phyloP scores from a whole-genome alignment of 129 eudicot species.

The Escallonia rubra region DNA sequence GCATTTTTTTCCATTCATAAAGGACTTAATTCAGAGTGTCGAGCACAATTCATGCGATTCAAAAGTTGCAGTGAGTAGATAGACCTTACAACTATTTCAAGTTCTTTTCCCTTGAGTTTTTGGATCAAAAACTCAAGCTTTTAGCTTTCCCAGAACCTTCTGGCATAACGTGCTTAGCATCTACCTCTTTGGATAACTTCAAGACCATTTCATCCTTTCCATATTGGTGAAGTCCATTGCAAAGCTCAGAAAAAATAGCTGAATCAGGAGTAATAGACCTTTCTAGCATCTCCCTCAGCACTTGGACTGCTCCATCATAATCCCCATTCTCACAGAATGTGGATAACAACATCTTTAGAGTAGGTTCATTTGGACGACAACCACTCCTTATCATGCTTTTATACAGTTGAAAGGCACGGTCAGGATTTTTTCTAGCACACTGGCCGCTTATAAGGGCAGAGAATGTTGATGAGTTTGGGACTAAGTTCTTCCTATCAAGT shows the following conservation, averaged over 20 bases:
- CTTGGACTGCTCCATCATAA: conserved; percentile 55
- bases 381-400: conserved; percentile 73
- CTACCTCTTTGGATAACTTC: conserved; percentile 40
- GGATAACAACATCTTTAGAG: conserved; percentile 47
- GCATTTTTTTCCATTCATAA: no score
- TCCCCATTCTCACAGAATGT: conserved; percentile 54
- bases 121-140: conserved; percentile 10
- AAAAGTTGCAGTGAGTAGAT: not conserved
- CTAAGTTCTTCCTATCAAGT: conserved; percentile 62
- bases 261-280: conserved; percentile 54
- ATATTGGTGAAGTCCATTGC: conserved; percentile 36
- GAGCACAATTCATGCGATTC: not conserved
- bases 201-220: conserved; percentile 49
- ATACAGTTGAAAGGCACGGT: conserved; percentile 59
- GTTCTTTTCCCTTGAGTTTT: conserved; percentile 6
- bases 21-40: not conserved
- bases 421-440: conserved; percentile 59
- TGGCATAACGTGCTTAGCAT: conserved; percentile 31
- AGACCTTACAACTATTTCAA: not conserved
- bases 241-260: conserved; percentile 38
- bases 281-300: conserved; percentile 52
- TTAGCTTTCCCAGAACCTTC: conserved; percentile 28
- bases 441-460: conserved; percentile 82
- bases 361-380: conserved; percentile 58
- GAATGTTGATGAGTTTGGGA: conserved; percentile 73